A percentile compares a stretch with the other conserved stretches of the same genome.
phyloP scores from a whole-genome alignment of 306 rosid genomes.

The Vigna reflexopilosa region DNA sequence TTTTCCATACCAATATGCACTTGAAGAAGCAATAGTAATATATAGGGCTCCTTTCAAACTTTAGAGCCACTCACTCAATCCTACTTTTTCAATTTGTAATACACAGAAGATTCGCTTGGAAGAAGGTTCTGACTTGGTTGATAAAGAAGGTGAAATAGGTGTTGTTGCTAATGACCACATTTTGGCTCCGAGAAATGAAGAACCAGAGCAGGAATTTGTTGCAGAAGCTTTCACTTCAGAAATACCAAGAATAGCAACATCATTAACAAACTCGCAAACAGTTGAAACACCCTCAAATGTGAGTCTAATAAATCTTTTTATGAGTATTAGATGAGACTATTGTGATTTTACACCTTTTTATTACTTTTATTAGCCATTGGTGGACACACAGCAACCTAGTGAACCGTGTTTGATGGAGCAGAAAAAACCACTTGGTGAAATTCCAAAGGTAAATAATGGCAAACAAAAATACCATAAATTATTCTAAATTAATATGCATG shows the following conservation, averaged over 20 bases:
- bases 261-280: neutral
- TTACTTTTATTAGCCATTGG: no score
- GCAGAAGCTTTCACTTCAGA: neutral
- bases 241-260: neutral
- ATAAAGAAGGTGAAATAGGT: neutral
- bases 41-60: neutral
- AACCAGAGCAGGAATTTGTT: neutral
- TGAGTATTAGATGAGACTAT: no score
- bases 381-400: no score
- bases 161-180: neutral
- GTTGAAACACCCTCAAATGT: neutral
- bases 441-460: no score
- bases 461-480: no score
- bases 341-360: no score
- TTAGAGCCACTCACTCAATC: neutral
- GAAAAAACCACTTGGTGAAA: no score
- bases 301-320: no score
- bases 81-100: no score
- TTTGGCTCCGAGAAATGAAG: neutral
- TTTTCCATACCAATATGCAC: neutral
- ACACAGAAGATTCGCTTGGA: no score
- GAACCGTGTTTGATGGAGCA: no score
- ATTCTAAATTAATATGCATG: no score
- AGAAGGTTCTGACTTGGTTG: neutral
- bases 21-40: neutral